Evolutionary conservation across 1,139 yeast species (phyloP), one percentile per base, ranked within the genome.

Genomic region (Suhomyces kunorum): DNA sequence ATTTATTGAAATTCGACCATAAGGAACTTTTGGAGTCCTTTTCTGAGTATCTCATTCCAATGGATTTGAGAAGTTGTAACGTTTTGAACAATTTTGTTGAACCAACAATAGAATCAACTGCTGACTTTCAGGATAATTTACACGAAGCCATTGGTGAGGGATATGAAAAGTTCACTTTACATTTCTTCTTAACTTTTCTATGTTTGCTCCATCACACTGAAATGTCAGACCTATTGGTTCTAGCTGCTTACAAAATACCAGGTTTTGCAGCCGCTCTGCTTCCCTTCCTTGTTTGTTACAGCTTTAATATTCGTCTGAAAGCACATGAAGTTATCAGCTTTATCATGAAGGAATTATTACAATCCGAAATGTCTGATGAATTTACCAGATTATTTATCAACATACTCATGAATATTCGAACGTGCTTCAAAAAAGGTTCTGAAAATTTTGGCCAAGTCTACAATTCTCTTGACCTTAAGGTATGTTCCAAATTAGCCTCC

Each of bases 401-500:
- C 11, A 50, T 77, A 1, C 50, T 78, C 3, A 54, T 77, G 5
- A 44, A 70, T 13, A 53, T 83, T 1, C 59, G 87, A 41, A 52
- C 71, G 4, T 82, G 79, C 1, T 61, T 68, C 0, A 68, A 65
- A 34, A 54, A 49, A 14, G 63, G 61, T 0, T 46, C 60, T 5
- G 50, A 55, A 1, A 51, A 52, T 1, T 81, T 75, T 44, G 51
- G 50, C 2, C 47, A 50, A 1, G 55, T 79, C 1, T 75, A 71
- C 43, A 43, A 53, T 1, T 51, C 50, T 0, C 40, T 81, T 7
- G 66, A 75, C 37, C 45, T 68, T 3, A 41, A 48, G 1, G 29
- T 33, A 2, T 50, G 76, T 7, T 72, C 59, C 43, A 32, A 55
- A 4, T 48, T 70, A 8, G 76, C 85, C 0, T 46, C 66, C 0